Base-by-base conservation (phyloP, 2,329 filamentous ascomycete genomes). In the Nigrospora oryzae region DNA sequence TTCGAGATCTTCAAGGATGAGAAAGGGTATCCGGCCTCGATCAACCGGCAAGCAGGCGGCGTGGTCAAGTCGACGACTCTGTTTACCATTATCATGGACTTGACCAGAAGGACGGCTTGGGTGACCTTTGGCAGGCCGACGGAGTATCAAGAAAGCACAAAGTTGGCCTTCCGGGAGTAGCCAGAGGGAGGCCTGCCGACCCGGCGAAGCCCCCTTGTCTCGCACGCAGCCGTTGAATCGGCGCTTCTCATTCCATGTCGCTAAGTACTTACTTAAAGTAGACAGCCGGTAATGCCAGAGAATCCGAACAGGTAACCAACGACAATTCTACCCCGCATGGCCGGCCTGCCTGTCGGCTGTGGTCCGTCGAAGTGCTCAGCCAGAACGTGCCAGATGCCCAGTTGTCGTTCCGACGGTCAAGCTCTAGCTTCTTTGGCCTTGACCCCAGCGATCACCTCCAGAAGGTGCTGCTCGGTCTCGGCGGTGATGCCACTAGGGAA, bases 381-480 rank as follows among this genome's bases (percentile, higher is more conserved):
- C 23, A 28, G 8, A 10, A 28, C 5, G 23, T 10, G 23, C 8
- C 23, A 28, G 23, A 28, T 28, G 23, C 23, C 23, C 23, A 5
- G 23, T 28, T 28, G 4, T 10, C 23, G 23, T 10, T 28, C 23
- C 23, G 23, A 28, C 23, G 23, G 5, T 28, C 8, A 28, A 28
- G 23, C 23, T 28, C 23, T 7, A 5, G 23, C 23, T 28, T 4
- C 23, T 28, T 28, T 28, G 23, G 23, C 23, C 46, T 60, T 56
- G 34, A 47, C 39, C 46, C 59, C 59, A 16, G 54, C 55, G 44
- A 66, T 54, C n/a, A 66, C 43, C 17, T 56, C 56, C 15, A 65
- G 56, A 54, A 75, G 61, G 17, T 55, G 57, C 34, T 58, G 54
- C 53, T 75, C 72, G 46, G 60, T 61, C 48, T 70, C 66, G 3